Conservation (phyloP, 441 rosid genomes). For the Flueggea neowawraea region DNA sequence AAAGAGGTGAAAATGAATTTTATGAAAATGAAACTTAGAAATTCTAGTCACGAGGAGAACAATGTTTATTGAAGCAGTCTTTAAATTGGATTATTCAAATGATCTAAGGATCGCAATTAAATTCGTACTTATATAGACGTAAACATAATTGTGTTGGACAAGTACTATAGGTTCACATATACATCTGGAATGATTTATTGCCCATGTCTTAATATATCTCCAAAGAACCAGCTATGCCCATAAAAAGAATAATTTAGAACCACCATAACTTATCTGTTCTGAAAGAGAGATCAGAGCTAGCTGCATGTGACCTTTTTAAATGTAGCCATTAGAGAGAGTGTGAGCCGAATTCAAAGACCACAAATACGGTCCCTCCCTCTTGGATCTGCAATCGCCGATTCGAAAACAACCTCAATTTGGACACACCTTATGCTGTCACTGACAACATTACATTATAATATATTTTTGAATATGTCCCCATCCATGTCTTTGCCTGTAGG, state of each 20-base stretch:
- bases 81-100: too few species aligned
- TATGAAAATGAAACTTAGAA: too few species aligned
- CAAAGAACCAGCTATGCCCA: conserved; percentile 12
- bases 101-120: too few species aligned
- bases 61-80: too few species aligned
- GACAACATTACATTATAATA: conserved; percentile 23
- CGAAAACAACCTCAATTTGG: conserved; percentile 60
- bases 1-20: too few species aligned
- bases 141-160: too few species aligned
- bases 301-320: too few species aligned
- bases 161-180: too few species aligned
- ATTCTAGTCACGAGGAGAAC: too few species aligned
- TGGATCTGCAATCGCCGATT: conserved; percentile 26
- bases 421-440: conserved; percentile 29
- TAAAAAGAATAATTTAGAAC: conserved; percentile 9
- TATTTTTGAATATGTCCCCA: conserved; percentile 20
- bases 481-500: conserved; percentile 27
- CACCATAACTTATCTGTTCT: conserved; percentile 13
- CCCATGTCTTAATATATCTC: conserved; percentile 8
- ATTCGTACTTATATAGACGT: too few species aligned
- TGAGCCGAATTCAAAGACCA: conserved; percentile 14
- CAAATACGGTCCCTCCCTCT: conserved; percentile 11
- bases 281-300: conserved; percentile 32
- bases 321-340: conserved; percentile 17
- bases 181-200: neutral